phyloP scores from a whole-genome alignment of 179 eudicot species.

The Beta corolliflora region DNA sequence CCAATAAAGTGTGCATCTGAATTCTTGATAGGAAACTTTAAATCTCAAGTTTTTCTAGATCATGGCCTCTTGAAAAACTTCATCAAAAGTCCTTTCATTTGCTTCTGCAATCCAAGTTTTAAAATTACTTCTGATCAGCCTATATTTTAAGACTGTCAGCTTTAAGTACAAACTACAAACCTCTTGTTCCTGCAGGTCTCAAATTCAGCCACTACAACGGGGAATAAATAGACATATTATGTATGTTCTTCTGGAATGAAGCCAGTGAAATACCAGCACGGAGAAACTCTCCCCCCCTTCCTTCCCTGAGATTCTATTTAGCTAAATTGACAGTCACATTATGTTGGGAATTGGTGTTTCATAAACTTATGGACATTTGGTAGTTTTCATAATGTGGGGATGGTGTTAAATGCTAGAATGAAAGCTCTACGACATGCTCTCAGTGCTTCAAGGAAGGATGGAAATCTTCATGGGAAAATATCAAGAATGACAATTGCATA shows the following conservation, averaged over 20 bases:
- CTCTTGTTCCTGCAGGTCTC: background rate
- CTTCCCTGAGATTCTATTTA: too few species aligned
- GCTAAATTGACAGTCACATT: too few species aligned
- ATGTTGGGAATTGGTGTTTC: too few species aligned
- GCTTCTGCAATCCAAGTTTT: background rate
- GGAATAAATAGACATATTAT: background rate
- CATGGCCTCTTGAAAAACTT: background rate
- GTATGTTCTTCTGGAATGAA: background rate
- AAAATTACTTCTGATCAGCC: background rate
- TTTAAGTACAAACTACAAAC: background rate
- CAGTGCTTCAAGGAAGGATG: too few species aligned
- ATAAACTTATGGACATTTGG: too few species aligned
- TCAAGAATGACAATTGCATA: too few species aligned
- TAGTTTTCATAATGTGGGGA: too few species aligned
- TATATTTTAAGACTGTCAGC: background rate
- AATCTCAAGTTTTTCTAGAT: background rate
- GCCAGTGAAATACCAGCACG: background rate
- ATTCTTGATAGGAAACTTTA: background rate
- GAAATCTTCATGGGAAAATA: too few species aligned
- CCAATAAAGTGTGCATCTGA: background rate
- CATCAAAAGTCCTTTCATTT: background rate
- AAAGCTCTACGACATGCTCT: too few species aligned
- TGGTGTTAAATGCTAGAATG: too few species aligned
- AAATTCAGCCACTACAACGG: background rate
- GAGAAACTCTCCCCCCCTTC: too few species aligned